Evolutionary conservation across 176 grass and related monocot species (phyloP).

Genomic region (Musa acuminata): DNA sequence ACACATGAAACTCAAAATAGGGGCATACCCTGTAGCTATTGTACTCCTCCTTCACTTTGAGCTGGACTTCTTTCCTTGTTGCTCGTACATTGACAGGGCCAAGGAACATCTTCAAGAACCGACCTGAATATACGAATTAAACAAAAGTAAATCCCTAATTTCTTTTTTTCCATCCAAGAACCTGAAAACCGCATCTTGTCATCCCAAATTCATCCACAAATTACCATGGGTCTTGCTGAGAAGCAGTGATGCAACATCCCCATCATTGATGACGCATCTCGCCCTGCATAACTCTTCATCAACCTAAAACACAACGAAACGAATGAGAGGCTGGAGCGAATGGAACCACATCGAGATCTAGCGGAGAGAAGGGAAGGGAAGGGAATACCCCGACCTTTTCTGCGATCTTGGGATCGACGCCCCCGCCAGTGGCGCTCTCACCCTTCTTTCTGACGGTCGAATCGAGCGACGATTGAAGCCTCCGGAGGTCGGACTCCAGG

Average conservation of each 20-base stretch:
- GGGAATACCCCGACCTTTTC: slow-evolving; percentile 38
- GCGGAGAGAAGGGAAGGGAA: not conserved
- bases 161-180: slow-evolving; percentile 1
- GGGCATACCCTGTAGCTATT: slow-evolving; percentile 86
- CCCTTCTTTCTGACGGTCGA: not conserved
- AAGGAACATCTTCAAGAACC: slow-evolving; percentile 80
- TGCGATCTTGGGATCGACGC: slow-evolving; percentile 34
- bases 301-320: slow-evolving; percentile 41
- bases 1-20: slow-evolving; percentile 6
- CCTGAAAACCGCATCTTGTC: slow-evolving; percentile 1
- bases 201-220: slow-evolving; percentile 1
- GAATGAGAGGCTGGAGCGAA: not conserved
- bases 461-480: slow-evolving; percentile 27
- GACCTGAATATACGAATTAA: slow-evolving; percentile 28
- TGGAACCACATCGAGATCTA: not conserved
- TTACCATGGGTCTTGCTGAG: slow-evolving; percentile 67
- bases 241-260: slow-evolving; percentile 52
- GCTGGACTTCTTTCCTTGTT: slow-evolving; percentile 77
- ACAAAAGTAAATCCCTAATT: not conserved
- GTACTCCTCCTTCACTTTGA: slow-evolving; percentile 98
- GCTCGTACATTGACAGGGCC: slow-evolving; percentile 84
- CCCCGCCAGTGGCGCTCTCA: not conserved
- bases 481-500: slow-evolving; percentile 50
- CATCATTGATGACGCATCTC: slow-evolving; percentile 53
- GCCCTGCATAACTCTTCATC: slow-evolving; percentile 86